Evolutionary conservation across 2,329 filamentous ascomycete genomes (phyloP), one percentile per base, ranked within the genome.

Genomic region (Leptoxyphium fumago): DNA sequence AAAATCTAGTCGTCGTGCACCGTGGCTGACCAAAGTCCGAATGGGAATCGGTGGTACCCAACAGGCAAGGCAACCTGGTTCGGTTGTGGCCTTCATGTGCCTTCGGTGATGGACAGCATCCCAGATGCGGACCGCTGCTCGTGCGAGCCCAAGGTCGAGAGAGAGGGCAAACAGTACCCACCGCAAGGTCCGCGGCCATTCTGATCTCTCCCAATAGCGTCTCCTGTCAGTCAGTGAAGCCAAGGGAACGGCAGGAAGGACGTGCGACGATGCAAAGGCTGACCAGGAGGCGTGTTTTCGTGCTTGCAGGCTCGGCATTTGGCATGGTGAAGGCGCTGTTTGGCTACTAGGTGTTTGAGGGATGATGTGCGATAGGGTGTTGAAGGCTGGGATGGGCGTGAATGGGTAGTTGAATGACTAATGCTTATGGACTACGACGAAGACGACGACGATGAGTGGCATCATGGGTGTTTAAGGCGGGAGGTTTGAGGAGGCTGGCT

Each of bases 101-200:
- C 73, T 13, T 59, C 59, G n/a, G 78, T 84, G 52, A 74, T 85
- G 67, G 74, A 79, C 58, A 55, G 60, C 21, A 60, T 84, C 38
- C 70, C 77, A 4, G 63, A 68, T 30, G 61, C 67, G 5, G 68
- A 83, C 36, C 74, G 79, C 63, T 86, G 82, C 66, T 67, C 65
- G 18, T 86, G 81, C 58, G 66, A 71, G 53, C 80, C 80, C 26
- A 74, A 74, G 57, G 66, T 82, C 49, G 72, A 77, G 55, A 66
- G 68, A 36, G 71, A 75, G 44, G 78, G 77, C 39, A 74, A 73
- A 54, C 54, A 71, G 55, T 84, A 82, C 55, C 80, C 80, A 46
- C 78, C 79, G 26, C 80, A 74, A 71, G 77, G 70, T 4, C 63
- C 61, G 32, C 58, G 32, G 32, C 32, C 32, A 36, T 36, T 36